Evolutionary conservation across 352 stramenopile genomes (phyloP), one percentile per base, ranked within the genome.

Genomic region (Pythium plurisporium): DNA sequence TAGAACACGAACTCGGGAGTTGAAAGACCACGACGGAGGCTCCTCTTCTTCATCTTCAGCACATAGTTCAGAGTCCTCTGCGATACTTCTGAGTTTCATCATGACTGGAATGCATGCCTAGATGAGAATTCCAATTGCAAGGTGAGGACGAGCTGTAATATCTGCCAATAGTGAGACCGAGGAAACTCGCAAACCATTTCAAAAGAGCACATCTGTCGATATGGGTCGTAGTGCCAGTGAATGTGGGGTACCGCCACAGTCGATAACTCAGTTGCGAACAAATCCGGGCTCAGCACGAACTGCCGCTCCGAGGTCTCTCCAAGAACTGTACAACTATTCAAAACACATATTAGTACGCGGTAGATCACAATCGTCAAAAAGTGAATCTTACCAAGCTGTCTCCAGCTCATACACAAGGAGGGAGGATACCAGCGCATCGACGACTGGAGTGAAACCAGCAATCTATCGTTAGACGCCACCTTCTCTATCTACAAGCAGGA

Each of bases 31-130:
- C 11, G 17, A 23, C 0, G 25, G 15, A 2, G 2, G 2, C 14
- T 17, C 30, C 1, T 45, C 47, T 25, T 48, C 22, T 8, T 60
- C 34, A 17, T 56, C 55, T 9, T 58, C 15, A 1, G 31, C 27
- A 11, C 48, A 30, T 3, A 44, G 6, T 20, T 65, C 50, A 1
- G 45, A 3, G 11, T 62, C 33, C 15, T 68, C 58, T 15, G 61
- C 61, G n/a, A 75, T 63, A 12, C 67, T 72, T 25, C 45, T 60
- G 25, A 79, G 51, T 23, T 59, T 69, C 64, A 76, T 75, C 6
- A 72, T 47, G 9, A 62, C 55, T 27, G 70, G 67, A 12, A 62
- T 65, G 36, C 67, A 79, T 19, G 65, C 59, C 67, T 74, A 46
- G 11, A 45, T 11, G 15, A 42, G 5, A 54, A 33, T 6, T 54